phyloP scores from a whole-genome alignment of 2,329 filamentous ascomycete species.

The Ascochyta fabae region DNA sequence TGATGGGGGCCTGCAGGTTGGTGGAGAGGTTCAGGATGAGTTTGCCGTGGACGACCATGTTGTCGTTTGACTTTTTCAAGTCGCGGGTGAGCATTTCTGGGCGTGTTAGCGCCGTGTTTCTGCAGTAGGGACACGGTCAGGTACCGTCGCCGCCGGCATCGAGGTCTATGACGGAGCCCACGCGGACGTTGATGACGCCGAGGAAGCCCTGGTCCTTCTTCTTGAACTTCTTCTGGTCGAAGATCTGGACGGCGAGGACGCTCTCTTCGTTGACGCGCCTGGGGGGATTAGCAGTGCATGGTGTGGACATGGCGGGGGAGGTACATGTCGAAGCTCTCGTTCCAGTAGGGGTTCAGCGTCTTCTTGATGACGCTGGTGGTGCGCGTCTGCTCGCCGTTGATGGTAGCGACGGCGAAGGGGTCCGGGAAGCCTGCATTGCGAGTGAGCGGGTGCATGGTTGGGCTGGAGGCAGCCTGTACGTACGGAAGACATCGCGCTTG shows the following conservation, averaged over 20 bases:
- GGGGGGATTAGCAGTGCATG: constrained; percentile 34
- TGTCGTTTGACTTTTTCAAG: constrained; percentile 97
- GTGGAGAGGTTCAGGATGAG: constrained; percentile 96
- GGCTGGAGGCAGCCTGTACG: constrained; percentile 48
- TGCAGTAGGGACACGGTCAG: constrained; percentile 27
- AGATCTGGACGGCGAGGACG: constrained; percentile 96
- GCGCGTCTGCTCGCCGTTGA: constrained; percentile 97
- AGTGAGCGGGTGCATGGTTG: constrained; percentile 35
- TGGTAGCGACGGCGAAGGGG: constrained; percentile 94
- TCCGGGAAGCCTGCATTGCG: constrained; percentile 81
- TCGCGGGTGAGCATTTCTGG: constrained; percentile 95
- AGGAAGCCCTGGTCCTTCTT: constrained; percentile 99
- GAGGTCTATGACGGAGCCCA: constrained; percentile 93
- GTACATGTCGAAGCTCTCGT: constrained; percentile 98
- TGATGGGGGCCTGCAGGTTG: constrained; percentile 76
- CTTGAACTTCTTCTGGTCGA: constrained; percentile 99
- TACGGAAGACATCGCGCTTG: constrained; percentile 99
- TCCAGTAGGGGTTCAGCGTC: constrained; percentile 99
- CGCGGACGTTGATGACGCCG: constrained; percentile 94
- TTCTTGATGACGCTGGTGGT: constrained; percentile 98
- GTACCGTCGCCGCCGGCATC: constrained; percentile 89
- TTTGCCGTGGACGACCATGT: constrained; percentile 96
- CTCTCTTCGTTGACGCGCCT: constrained; percentile 93
- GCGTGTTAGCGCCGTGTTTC: constrained; percentile 1
- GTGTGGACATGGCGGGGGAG: constrained; percentile 39